Conservation (phyloP, 768 basidiomycete genomes). For the Cystobasidium tubakii region DNA sequence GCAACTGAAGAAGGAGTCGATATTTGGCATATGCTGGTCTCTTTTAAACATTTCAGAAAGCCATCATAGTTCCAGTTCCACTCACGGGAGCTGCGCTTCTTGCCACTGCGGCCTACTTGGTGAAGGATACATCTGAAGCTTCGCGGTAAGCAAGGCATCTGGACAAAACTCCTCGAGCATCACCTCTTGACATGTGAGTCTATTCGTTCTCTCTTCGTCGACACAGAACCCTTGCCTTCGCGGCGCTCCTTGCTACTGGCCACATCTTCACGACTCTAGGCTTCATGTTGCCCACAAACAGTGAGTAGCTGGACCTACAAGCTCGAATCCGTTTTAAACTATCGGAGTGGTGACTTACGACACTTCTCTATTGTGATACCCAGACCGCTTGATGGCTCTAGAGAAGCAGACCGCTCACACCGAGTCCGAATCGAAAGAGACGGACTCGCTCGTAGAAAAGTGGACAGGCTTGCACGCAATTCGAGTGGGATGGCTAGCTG, state of each 20-base stretch:
- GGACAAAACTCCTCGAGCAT: too few relatives aligned
- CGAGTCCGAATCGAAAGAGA: background rate
- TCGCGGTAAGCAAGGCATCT: too few relatives aligned
- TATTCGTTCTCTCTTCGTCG: too few relatives aligned
- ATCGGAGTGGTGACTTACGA: too few relatives aligned
- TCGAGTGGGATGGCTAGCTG: background rate
- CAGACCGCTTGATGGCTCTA: constrained; percentile 1
- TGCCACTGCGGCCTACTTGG: background rate
- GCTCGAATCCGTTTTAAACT: too few relatives aligned
- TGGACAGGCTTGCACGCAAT: background rate
- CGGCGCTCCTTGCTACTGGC: background rate
- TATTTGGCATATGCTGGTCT: too few relatives aligned
- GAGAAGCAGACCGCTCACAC: background rate
- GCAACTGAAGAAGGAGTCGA: too few relatives aligned
- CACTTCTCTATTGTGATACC: too few relatives aligned
- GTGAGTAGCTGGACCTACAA: too few relatives aligned
- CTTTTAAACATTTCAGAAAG: too few relatives aligned
- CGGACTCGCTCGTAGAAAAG: background rate
- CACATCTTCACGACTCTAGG: background rate
- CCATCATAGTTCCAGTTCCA: background rate
- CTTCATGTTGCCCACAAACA: constrained; percentile 1
- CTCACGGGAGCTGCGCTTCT: background rate
- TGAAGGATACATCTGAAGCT: background rate
- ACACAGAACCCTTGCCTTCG: background rate
- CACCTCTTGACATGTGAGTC: too few relatives aligned